These are phyloP conservation scores for Potentilla sterilis DNA, from an alignment of 306 rosid species.

Conservation along the genomic window DNA sequence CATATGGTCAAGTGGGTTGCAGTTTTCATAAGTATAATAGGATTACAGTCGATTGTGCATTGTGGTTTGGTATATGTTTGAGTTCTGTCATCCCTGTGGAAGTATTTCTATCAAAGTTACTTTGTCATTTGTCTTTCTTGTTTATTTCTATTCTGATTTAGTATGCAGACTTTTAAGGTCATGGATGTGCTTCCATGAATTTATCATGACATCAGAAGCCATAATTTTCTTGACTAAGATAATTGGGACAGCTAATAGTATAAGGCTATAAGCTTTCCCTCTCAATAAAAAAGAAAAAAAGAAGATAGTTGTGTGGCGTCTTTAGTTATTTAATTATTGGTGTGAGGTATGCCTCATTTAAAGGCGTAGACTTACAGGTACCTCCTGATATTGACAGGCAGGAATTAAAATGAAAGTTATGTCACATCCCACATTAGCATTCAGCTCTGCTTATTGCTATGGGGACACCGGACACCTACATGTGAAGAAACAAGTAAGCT, in stretches of 20 bases:
- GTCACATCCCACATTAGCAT: slow-evolving; percentile 2
- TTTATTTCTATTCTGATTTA: not conserved
- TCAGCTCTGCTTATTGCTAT: not conserved
- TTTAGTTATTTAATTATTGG: slow-evolving; percentile 7
- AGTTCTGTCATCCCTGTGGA: not conserved
- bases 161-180: not conserved
- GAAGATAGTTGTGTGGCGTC: not conserved
- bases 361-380: slow-evolving; percentile 21
- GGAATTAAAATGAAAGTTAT: slow-evolving; percentile 8
- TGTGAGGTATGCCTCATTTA: slow-evolving; percentile 14
- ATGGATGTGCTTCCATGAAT: not conserved
- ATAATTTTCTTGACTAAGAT: not conserved
- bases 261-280: not conserved
- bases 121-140: not conserved
- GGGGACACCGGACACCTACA: not conserved
- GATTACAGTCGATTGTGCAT: not conserved
- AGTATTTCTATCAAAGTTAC: not conserved
- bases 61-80: not conserved
- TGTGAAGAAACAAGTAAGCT: not conserved
- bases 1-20: not conserved
- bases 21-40: not conserved
- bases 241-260: slow-evolving; percentile 7
- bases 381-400: slow-evolving; percentile 16
- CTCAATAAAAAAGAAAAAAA: not conserved
- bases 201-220: not conserved